These are phyloP conservation scores for Entomortierella beljakovae DNA, from an alignment of 192 early-diverging fungal species.

Conservation along the genomic window DNA sequence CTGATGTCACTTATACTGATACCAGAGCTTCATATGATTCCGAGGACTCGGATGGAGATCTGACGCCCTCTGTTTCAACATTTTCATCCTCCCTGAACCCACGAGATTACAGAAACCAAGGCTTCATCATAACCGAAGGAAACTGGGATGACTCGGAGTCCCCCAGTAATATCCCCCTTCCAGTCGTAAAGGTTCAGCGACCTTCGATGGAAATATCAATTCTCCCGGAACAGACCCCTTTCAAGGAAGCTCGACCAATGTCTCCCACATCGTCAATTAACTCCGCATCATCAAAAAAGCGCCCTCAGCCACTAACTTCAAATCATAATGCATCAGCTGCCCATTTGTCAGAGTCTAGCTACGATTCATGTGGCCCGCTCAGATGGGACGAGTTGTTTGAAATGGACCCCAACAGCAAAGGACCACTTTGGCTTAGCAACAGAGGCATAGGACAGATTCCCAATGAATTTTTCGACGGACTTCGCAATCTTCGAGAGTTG, in stretches of 20 bases:
- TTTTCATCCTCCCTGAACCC: slow-evolving; percentile 16
- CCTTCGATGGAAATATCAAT: slow-evolving; percentile 34
- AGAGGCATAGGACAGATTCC: slow-evolving; percentile 53
- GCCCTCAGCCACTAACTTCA: neutral
- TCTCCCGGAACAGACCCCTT: slow-evolving; percentile 34
- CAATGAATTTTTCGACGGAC: slow-evolving; percentile 56
- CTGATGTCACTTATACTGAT: slow-evolving; percentile 1
- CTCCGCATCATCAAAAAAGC: slow-evolving; percentile 12
- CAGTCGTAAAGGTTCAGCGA: slow-evolving; percentile 27
- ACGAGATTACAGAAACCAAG: slow-evolving; percentile 14
- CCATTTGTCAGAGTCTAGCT: slow-evolving; percentile 49
- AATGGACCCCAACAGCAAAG: slow-evolving; percentile 54
- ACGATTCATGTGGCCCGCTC: slow-evolving; percentile 44
- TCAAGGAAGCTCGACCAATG: slow-evolving; percentile 7
- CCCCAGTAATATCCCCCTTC: neutral
- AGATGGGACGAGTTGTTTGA: slow-evolving; percentile 54
- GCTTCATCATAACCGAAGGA: slow-evolving; percentile 22
- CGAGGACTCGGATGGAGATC: slow-evolving; percentile 16
- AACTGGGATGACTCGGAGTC: slow-evolving; percentile 22
- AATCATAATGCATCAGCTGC: slow-evolving; percentile 12
- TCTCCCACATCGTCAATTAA: slow-evolving; percentile 24
- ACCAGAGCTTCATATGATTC: slow-evolving; percentile 19
- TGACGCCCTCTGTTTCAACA: slow-evolving; percentile 18
- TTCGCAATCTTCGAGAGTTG: slow-evolving; percentile 54
- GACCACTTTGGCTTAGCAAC: slow-evolving; percentile 47